Evolutionary conservation across 345 rosid genomes (phyloP).

Genomic region (Kernera saxatilis): DNA sequence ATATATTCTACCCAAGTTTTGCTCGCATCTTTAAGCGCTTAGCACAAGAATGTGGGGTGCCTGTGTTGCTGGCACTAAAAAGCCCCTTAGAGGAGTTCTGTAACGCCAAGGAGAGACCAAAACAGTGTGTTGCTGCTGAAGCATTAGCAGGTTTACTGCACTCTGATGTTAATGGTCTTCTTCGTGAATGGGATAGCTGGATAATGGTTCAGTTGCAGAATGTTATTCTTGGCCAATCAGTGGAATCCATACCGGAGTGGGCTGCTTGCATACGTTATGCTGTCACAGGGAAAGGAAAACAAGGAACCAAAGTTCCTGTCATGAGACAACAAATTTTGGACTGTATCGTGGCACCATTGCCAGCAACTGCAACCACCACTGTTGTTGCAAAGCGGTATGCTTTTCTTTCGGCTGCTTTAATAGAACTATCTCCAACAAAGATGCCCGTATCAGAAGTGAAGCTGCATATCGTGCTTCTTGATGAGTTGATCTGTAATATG

Average conservation of each 20-base stretch:
- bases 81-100: constrained; percentile 76
- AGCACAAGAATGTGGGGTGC: constrained; percentile 90
- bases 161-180: constrained; percentile 81
- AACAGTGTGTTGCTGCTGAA: constrained; percentile 99
- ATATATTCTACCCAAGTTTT: constrained; percentile 85
- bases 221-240: constrained; percentile 75
- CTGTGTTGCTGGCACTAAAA: constrained; percentile 65
- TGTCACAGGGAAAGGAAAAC: constrained; percentile 96
- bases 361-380: constrained; percentile 75
- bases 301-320: constrained; percentile 72
- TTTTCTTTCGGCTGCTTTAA: constrained; percentile 85
- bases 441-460: constrained; percentile 75
- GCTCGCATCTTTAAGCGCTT: constrained; percentile 94
- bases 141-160: constrained; percentile 91
- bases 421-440: constrained; percentile 80
- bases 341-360: constrained; percentile 72
- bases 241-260: constrained; percentile 98
- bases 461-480: constrained; percentile 61
- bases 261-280: constrained; percentile 97
- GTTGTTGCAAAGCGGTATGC: constrained; percentile 93
- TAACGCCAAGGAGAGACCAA: constrained; percentile 86
- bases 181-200: constrained; percentile 88
- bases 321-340: constrained; percentile 78
- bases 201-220: constrained; percentile 76
- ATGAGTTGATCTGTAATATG: constrained; percentile 79